Percentiles rank a stretch among this genome's conserved stretches.
Conservation (phyloP, 441 rosid genomes). For the Populus hybrid region DNA sequence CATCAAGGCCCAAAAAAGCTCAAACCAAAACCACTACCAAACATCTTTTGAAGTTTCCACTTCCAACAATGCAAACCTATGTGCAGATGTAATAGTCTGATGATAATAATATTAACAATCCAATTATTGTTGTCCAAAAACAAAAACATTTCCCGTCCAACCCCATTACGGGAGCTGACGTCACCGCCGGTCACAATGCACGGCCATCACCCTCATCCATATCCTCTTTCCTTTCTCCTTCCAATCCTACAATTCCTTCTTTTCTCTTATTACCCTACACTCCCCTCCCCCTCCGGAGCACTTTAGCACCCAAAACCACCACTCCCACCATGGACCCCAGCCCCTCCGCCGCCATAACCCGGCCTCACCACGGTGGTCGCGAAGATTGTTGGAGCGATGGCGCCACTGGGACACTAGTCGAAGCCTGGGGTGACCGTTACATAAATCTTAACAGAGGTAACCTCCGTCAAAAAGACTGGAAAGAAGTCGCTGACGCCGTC, state of each 20-base stretch:
- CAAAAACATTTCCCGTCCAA: slow-evolving; percentile 18
- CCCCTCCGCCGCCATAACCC: slow-evolving; percentile 23
- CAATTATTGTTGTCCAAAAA: neutral
- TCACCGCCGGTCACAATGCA: slow-evolving; percentile 63
- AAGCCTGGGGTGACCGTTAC: slow-evolving; percentile 74
- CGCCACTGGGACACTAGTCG: slow-evolving; percentile 57
- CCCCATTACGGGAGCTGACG: slow-evolving; percentile 41
- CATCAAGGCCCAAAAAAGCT: no score
- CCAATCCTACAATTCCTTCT: slow-evolving; percentile 14
- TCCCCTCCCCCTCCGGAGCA: slow-evolving; percentile 26
- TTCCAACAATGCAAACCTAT: neutral
- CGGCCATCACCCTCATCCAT: slow-evolving; percentile 28
- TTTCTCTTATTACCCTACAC: slow-evolving; percentile 25
- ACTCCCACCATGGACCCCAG: slow-evolving; percentile 24
- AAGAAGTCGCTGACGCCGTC: slow-evolving; percentile 68
- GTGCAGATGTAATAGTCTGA: neutral
- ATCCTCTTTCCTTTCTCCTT: slow-evolving; percentile 16
- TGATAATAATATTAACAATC: no score
- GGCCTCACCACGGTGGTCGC: slow-evolving; percentile 36
- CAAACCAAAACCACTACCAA: no score
- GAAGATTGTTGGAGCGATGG: slow-evolving; percentile 68
- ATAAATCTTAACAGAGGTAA: slow-evolving; percentile 55
- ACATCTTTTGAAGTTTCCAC: neutral
- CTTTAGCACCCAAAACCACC: slow-evolving; percentile 20
- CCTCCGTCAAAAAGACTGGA: slow-evolving; percentile 72